phyloP scores from a whole-genome alignment of 495 filamentous ascomycete species.

The Trichoderma reesei region DNA sequence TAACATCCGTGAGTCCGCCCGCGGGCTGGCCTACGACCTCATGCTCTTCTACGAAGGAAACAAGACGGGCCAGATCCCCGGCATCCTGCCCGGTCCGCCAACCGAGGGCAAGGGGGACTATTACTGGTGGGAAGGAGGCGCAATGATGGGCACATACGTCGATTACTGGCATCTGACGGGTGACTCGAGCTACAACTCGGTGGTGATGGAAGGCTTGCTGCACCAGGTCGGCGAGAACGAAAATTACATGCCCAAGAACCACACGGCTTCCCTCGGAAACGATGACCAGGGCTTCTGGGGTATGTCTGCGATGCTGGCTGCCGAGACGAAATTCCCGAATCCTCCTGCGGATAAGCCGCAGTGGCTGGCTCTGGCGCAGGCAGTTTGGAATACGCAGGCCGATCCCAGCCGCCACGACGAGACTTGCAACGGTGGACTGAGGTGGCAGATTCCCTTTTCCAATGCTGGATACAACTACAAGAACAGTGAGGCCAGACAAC shows the following conservation, averaged over 20 bases:
- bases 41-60: not conserved
- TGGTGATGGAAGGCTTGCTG: slow-evolving; percentile 50
- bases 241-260: slow-evolving; percentile 59
- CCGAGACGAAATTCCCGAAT: slow-evolving; percentile 62
- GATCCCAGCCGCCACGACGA: slow-evolving; percentile 51
- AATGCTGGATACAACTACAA: slow-evolving; percentile 81
- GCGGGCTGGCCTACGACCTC: not conserved
- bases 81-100: slow-evolving; percentile 50
- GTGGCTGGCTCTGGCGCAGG: slow-evolving; percentile 68
- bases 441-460: slow-evolving; percentile 69
- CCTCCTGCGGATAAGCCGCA: slow-evolving; percentile 48
- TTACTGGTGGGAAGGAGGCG: slow-evolving; percentile 50
- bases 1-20: not conserved
- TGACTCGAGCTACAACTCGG: slow-evolving; percentile 52
- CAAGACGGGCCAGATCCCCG: slow-evolving; percentile 44
- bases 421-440: slow-evolving; percentile 59
- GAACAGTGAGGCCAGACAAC: slow-evolving; percentile 51
- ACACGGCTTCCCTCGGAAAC: slow-evolving; percentile 64
- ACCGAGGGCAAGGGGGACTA: slow-evolving; percentile 31
- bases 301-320: slow-evolving; percentile 64
- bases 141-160: slow-evolving; percentile 48
- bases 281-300: slow-evolving; percentile 83
- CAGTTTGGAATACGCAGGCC: slow-evolving; percentile 64
- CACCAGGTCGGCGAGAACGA: slow-evolving; percentile 50
- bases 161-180: slow-evolving; percentile 66